Percentiles rank a stretch among this genome's conserved stretches.
Evolutionary conservation across 176 grass and related monocot species (phyloP).

Genomic region (Aegilops speltoides): DNA sequence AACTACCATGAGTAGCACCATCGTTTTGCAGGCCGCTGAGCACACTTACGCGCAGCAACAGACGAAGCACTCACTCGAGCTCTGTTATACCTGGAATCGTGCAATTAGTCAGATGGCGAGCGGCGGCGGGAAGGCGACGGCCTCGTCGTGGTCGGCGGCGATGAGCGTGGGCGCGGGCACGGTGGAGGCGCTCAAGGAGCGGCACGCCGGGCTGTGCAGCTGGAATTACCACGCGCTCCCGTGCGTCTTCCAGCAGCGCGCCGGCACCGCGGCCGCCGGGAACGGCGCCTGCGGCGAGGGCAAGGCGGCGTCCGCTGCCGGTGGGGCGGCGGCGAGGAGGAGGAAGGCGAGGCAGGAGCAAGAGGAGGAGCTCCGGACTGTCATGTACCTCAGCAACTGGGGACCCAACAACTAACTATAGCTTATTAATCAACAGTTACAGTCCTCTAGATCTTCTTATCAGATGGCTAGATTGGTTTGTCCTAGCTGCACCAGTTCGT

Average conservation of each 20-base stretch:
- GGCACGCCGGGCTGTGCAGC: constrained; percentile 38
- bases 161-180: constrained; percentile 37
- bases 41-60: no score
- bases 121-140: constrained; percentile 11
- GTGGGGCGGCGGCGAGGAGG: constrained; percentile 19
- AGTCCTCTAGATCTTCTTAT: not conserved
- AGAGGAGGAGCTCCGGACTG: constrained; percentile 59
- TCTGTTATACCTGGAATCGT: no score
- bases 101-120: not conserved
- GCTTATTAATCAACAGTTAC: not conserved
- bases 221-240: constrained; percentile 57
- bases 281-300: no score
- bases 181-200: constrained; percentile 58
- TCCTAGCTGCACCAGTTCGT: not conserved
- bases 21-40: no score
- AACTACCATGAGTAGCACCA: no score
- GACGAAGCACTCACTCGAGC: not conserved
- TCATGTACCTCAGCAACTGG: constrained; percentile 68
- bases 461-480: not conserved
- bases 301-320: not conserved
- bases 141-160: constrained; percentile 40
- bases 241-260: constrained; percentile 32
- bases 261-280: not conserved
- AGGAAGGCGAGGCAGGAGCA: constrained; percentile 38
- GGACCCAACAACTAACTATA: constrained; percentile 53